These are phyloP conservation scores for Phytopythium ostracodes DNA, from an alignment of 352 stramenopile species.

Conservation along the genomic window DNA sequence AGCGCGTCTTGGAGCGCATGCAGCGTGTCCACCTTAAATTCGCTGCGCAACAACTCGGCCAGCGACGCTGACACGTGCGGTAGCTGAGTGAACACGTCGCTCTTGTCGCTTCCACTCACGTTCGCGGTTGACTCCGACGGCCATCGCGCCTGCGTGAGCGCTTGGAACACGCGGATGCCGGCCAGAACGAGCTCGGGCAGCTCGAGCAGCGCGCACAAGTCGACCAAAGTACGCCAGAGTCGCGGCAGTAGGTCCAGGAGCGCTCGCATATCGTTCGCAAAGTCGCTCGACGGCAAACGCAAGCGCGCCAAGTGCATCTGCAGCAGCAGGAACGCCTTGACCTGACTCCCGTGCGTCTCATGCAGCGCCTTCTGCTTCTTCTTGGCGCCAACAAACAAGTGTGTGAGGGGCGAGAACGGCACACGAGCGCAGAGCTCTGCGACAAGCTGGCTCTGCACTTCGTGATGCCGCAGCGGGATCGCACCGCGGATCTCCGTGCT, in stretches of 20 bases:
- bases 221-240: conserved; percentile 92
- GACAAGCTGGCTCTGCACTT: conserved; percentile 87
- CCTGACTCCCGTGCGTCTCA: conserved; percentile 71
- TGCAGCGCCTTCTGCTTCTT: conserved; percentile 59
- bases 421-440: conserved; percentile 52
- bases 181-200: conserved; percentile 45
- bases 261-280: conserved; percentile 95
- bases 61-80: conserved; percentile 33
- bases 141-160: conserved; percentile 52
- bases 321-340: conserved; percentile 89
- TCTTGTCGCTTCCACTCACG: background rate
- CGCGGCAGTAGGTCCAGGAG: conserved; percentile 96
- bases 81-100: conserved; percentile 36
- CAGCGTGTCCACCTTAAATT: conserved; percentile 27
- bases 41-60: conserved; percentile 19
- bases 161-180: conserved; percentile 51
- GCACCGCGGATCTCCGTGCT: conserved; percentile 94
- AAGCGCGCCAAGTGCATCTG: conserved; percentile 94
- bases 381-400: conserved; percentile 35
- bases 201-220: conserved; percentile 76
- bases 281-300: conserved; percentile 96
- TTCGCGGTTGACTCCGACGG: conserved; percentile 12
- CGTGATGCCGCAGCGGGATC: conserved; percentile 96
- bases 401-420: conserved; percentile 49
- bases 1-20: conserved; percentile 32